Conservation (phyloP, 1,139 yeast genomes). For the Arxiozyma heterogenica region DNA sequence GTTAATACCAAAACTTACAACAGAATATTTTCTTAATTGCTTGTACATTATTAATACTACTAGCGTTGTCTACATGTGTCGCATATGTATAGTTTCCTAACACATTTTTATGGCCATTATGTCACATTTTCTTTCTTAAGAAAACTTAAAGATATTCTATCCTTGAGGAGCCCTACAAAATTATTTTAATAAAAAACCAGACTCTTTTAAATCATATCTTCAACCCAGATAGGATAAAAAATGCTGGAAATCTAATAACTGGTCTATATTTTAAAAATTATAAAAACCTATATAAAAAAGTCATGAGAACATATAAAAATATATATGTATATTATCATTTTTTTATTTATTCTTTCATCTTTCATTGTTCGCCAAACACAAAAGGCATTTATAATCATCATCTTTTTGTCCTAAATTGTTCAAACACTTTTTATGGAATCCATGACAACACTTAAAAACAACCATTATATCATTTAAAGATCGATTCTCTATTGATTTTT, state of each 20-base stretch:
- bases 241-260: background rate
- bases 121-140: background rate
- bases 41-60: no score
- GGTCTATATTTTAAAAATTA: no score
- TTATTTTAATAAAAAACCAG: background rate
- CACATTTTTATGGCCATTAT: no score
- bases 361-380: background rate
- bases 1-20: no score
- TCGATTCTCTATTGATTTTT: conserved; percentile 6
- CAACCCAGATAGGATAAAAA: background rate
- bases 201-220: background rate
- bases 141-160: no score
- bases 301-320: background rate
- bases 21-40: no score
- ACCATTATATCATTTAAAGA: conserved; percentile 25
- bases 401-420: conserved; percentile 35
- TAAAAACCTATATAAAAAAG: no score
- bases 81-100: no score
- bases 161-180: background rate
- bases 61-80: no score
- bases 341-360: background rate
- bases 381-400: background rate
- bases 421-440: conserved; percentile 59
- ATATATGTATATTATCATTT: background rate
- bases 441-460: conserved; percentile 52